Percentiles rank a stretch among this genome's conserved stretches.
Evolutionary conservation across 225 moss, liverwort and hornwort species (phyloP).

Genomic region (Ulota crispa): DNA sequence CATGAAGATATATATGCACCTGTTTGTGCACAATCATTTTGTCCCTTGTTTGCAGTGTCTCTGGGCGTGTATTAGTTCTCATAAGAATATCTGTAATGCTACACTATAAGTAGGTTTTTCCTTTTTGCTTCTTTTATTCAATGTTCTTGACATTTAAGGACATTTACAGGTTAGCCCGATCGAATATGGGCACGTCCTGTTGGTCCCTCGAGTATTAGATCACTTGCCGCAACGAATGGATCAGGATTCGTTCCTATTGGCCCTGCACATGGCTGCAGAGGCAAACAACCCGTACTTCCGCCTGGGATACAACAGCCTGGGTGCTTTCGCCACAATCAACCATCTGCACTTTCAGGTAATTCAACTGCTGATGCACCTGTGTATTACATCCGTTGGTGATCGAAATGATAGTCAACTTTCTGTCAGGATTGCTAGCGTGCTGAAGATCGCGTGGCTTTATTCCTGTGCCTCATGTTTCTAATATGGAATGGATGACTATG

Average conservation of each 20-base stretch:
- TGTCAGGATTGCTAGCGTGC: background rate
- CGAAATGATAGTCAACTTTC: background rate
- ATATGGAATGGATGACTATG: background rate
- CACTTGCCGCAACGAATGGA: slow-evolving; percentile 71
- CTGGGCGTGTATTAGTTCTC: background rate
- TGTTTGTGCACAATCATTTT: background rate
- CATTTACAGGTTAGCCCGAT: slow-evolving; percentile 86
- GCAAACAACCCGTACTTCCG: slow-evolving; percentile 76
- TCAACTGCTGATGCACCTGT: background rate
- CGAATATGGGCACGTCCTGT: slow-evolving; percentile 81
- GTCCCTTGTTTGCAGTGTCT: background rate
- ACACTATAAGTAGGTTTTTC: background rate
- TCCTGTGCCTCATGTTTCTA: background rate
- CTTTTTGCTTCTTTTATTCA: background rate
- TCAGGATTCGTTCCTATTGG: slow-evolving; percentile 65
- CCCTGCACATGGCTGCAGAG: slow-evolving; percentile 76
- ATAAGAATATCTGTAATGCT: background rate
- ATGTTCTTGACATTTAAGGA: background rate
- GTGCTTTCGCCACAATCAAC: slow-evolving; percentile 89
- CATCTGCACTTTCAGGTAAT: slow-evolving; percentile 84
- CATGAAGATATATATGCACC: background rate
- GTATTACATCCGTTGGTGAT: background rate
- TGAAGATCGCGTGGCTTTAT: background rate
- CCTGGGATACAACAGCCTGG: slow-evolving; percentile 79
- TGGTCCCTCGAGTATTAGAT: slow-evolving; percentile 71